A percentile compares a stretch with the other conserved stretches of the same genome.
These are phyloP conservation scores for Arachnopeziza araneosa DNA, from an alignment of 2,329 filamentous ascomycete species.

Conservation along the genomic window DNA sequence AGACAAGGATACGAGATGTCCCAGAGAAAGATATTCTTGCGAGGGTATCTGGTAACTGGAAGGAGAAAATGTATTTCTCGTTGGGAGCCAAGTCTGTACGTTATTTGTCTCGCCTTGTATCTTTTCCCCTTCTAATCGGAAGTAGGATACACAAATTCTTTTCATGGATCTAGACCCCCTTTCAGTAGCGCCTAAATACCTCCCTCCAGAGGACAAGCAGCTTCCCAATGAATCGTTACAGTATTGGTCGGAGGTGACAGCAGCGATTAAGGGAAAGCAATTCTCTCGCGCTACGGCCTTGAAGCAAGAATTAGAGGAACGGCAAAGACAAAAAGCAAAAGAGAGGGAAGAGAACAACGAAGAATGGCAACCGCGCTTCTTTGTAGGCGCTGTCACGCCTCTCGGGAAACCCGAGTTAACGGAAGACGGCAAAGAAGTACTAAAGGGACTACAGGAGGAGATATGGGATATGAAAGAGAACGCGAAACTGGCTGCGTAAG, in stretches of 20 bases:
- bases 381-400: slow-evolving; percentile 57
- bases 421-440: slow-evolving; percentile 51
- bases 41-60: slow-evolving; percentile 81
- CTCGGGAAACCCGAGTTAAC: slow-evolving; percentile 58
- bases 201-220: slow-evolving; percentile 74
- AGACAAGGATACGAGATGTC: slow-evolving; percentile 76
- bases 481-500: slow-evolving; percentile 17
- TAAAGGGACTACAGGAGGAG: slow-evolving; percentile 50
- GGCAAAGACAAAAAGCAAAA: slow-evolving; percentile 77
- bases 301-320: slow-evolving; percentile 89
- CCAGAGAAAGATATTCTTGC: slow-evolving; percentile 78
- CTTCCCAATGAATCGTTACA: slow-evolving; percentile 83
- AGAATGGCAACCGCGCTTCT: slow-evolving; percentile 84
- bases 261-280: slow-evolving; percentile 78
- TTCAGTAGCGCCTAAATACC: slow-evolving; percentile 67
- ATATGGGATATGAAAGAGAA: slow-evolving; percentile 29
- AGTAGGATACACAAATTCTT: slow-evolving; percentile 57
- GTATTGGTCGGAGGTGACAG: slow-evolving; percentile 83
- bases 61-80: slow-evolving; percentile 60
- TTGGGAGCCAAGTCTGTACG: slow-evolving; percentile 59
- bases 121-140: slow-evolving; percentile 14
- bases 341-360: slow-evolving; percentile 65
- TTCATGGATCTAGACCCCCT: slow-evolving; percentile 88
- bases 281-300: slow-evolving; percentile 77
- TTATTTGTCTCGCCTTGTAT: slow-evolving; percentile 16